Conservation (phyloP, 306 rosid species). For the Cercis canadensis region DNA sequence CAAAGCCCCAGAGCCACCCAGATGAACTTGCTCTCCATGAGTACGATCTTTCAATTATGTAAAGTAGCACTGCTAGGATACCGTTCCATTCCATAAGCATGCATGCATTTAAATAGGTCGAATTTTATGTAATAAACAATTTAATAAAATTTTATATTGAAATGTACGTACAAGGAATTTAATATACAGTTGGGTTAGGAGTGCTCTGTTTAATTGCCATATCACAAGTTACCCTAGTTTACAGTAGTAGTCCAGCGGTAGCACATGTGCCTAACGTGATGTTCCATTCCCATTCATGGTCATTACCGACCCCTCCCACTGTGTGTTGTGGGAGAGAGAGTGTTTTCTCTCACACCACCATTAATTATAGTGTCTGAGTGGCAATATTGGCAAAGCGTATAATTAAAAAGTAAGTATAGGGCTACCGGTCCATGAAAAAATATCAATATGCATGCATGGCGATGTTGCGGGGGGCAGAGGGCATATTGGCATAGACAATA, state of each 20-base stretch:
- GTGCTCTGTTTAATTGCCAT: constrained; percentile 32
- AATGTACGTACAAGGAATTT: neutral
- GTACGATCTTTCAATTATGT: neutral
- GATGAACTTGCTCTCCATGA: constrained; percentile 48
- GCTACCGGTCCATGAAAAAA: too few species aligned
- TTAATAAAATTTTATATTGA: too few species aligned
- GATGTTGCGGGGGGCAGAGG: neutral
- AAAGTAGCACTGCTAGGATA: neutral
- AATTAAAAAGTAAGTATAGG: too few species aligned
- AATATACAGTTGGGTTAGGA: constrained; percentile 43
- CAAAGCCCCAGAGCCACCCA: constrained; percentile 44
- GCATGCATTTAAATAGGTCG: constrained; percentile 44
- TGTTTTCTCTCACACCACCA: constrained; percentile 7
- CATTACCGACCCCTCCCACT: neutral
- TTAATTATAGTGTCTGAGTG: neutral
- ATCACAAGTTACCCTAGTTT: constrained; percentile 39
- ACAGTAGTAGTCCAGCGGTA: constrained; percentile 12
- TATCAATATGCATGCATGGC: neutral
- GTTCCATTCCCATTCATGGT: constrained; percentile 12
- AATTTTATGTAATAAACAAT: neutral
- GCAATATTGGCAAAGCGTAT: too few species aligned
- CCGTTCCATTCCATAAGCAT: constrained; percentile 2
- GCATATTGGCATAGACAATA: neutral
- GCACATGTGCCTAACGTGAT: constrained; percentile 39
- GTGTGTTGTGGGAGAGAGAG: neutral